phyloP scores from a whole-genome alignment of 2,329 filamentous ascomycete genomes.

The Xylariales sp. region DNA sequence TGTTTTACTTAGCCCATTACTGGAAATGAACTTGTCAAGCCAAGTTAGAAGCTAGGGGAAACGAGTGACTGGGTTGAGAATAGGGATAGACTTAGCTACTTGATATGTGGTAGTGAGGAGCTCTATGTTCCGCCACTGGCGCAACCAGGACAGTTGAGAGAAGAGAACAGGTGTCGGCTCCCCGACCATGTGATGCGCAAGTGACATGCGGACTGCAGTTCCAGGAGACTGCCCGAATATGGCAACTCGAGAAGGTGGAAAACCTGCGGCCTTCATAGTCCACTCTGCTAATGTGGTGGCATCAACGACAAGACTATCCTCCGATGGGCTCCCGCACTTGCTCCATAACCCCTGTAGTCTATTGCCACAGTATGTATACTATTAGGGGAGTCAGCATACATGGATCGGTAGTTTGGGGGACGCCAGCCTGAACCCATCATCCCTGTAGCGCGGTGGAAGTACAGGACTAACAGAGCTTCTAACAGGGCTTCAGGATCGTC shows the following conservation, averaged over 20 bases:
- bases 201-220: slow-evolving; percentile 35
- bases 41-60: slow-evolving; percentile 42
- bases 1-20: slow-evolving; percentile 49
- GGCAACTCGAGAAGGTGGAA: slow-evolving; percentile 51
- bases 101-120: slow-evolving; percentile 52
- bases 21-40: slow-evolving; percentile 41
- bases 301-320: slow-evolving; percentile 49
- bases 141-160: slow-evolving; percentile 50
- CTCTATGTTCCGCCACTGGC: slow-evolving; percentile 51
- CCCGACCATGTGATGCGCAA: slow-evolving; percentile 26
- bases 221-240: slow-evolving; percentile 57
- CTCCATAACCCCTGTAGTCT: slow-evolving; percentile 59
- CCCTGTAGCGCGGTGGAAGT: slow-evolving; percentile 52
- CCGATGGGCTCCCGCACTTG: slow-evolving; percentile 49
- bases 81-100: slow-evolving; percentile 48
- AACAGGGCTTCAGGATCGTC: too few species aligned
- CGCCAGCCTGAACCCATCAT: slow-evolving; percentile 52
- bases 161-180: slow-evolving; percentile 38
- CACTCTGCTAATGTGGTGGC: slow-evolving; percentile 49
- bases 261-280: slow-evolving; percentile 44
- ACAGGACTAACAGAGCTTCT: slow-evolving; percentile 39
- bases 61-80: slow-evolving; percentile 45
- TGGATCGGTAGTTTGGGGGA: slow-evolving; percentile 50
- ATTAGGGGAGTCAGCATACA: slow-evolving; percentile 43
- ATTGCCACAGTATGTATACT: slow-evolving; percentile 55